Conservation (phyloP, 306 rosid genomes). For the Pyrus bretschneideri region DNA sequence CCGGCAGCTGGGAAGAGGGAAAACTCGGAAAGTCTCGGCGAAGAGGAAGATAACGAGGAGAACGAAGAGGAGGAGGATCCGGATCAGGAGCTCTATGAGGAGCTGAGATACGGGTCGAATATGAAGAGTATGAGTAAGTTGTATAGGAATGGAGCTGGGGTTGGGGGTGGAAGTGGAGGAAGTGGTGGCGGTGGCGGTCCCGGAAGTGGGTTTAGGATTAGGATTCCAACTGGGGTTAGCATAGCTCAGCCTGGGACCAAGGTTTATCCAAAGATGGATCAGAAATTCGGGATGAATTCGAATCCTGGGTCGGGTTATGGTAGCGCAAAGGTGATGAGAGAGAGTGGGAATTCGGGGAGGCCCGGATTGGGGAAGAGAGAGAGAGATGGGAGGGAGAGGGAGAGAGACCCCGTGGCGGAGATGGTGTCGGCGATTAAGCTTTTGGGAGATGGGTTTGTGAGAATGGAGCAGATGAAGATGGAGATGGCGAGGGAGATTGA, state of each 20-base stretch:
- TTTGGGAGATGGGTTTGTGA: conserved; percentile 89
- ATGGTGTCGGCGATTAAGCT: conserved; percentile 76
- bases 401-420: conserved; percentile 52
- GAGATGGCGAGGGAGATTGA: conserved; percentile 95
- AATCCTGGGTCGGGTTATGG: conserved; percentile 35
- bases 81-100: conserved; percentile 55
- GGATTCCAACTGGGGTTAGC: conserved; percentile 72
- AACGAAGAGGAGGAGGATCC: conserved; percentile 47
- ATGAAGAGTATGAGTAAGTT: conserved; percentile 50
- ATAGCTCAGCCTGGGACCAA: conserved; percentile 65
- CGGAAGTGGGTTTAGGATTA: conserved; percentile 56
- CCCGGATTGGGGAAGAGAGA: conserved; percentile 39
- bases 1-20: conserved; percentile 47
- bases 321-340: conserved; percentile 43
- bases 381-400: conserved; percentile 31
- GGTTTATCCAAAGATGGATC: conserved; percentile 33
- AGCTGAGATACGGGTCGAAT: conserved; percentile 55
- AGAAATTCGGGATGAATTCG: conserved; percentile 33
- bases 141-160: conserved; percentile 44
- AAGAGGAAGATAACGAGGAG: conserved; percentile 24
- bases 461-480: conserved; percentile 93
- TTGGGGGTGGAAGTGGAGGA: background rate
- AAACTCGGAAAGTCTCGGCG: conserved; percentile 41
- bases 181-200: conserved; percentile 15
- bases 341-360: conserved; percentile 23